phyloP scores from a whole-genome alignment of 2,329 filamentous ascomycete genomes.

The Aspergillus uvarum region DNA sequence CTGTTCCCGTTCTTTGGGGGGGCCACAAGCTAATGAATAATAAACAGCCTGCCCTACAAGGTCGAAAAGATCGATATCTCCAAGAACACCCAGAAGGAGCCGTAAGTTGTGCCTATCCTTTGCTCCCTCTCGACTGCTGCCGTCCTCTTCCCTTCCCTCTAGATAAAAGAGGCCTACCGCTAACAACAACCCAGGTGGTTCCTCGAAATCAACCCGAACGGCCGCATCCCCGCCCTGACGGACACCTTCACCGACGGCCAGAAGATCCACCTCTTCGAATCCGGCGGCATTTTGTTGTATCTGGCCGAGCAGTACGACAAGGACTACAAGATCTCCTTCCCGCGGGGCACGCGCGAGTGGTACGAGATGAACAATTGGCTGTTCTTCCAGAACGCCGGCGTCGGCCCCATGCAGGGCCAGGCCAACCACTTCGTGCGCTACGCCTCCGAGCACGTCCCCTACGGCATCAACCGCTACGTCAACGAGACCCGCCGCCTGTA shows the following conservation, averaged over 20 bases:
- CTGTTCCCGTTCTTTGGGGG: neutral
- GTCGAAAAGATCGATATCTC: slow-evolving; percentile 68
- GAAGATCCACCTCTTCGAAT: slow-evolving; percentile 76
- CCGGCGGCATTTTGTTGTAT: slow-evolving; percentile 80
- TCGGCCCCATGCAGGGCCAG: slow-evolving; percentile 82
- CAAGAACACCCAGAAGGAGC: slow-evolving; percentile 78
- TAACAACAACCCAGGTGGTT: slow-evolving; percentile 61
- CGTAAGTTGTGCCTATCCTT: slow-evolving; percentile 22
- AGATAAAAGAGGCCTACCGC: no score
- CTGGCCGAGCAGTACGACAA: slow-evolving; percentile 77
- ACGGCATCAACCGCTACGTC: slow-evolving; percentile 77
- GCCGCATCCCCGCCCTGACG: slow-evolving; percentile 82
- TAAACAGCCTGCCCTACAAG: slow-evolving; percentile 68
- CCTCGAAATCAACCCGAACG: slow-evolving; percentile 88
- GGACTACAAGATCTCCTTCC: slow-evolving; percentile 80
- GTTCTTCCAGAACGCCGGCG: slow-evolving; percentile 74
- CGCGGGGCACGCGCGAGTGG: slow-evolving; percentile 68
- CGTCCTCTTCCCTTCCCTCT: no score
- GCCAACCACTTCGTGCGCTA: slow-evolving; percentile 82
- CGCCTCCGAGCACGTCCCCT: slow-evolving; percentile 77
- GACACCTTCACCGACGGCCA: slow-evolving; percentile 74
- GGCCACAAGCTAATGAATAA: slow-evolving; percentile 13
- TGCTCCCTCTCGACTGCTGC: no score
- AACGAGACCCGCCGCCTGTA: slow-evolving; percentile 85
- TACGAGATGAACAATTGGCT: slow-evolving; percentile 80